These are phyloP conservation scores for Solanum pinnatisectum DNA, from an alignment of 257 asterid species.

Conservation along the genomic window DNA sequence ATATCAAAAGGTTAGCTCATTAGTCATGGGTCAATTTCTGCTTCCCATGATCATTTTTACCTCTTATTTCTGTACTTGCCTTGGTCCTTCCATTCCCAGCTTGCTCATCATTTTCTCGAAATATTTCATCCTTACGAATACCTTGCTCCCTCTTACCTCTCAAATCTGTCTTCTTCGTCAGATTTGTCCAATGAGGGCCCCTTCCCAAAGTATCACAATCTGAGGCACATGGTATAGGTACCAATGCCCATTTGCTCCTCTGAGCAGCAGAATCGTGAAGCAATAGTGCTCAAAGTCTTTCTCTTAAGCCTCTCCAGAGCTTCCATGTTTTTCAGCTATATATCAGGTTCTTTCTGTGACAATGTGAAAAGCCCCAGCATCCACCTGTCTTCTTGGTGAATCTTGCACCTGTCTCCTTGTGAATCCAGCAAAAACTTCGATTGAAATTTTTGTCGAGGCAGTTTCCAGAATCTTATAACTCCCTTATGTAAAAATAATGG, in stretches of 20 bases:
- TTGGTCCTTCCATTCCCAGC: neutral
- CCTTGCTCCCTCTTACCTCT: neutral
- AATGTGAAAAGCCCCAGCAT: neutral
- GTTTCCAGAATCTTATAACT: neutral
- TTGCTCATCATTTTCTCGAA: neutral
- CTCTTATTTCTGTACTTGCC: neutral
- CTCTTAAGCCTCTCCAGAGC: neutral
- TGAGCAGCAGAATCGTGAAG: neutral
- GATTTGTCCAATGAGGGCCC: neutral
- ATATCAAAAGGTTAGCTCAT: neutral
- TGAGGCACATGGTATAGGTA: neutral
- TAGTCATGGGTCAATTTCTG: neutral
- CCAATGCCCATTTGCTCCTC: neutral
- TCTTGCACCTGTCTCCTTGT: neutral
- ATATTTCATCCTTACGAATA: neutral
- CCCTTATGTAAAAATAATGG: neutral
- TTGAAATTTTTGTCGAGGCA: neutral
- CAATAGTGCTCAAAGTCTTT: neutral
- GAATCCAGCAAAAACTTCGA: neutral
- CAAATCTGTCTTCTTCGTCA: neutral
- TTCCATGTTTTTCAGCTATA: neutral
- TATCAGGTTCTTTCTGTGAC: neutral
- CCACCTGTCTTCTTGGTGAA: neutral
- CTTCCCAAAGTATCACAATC: neutral
- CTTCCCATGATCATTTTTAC: neutral